Evolutionary conservation across 805 yeast species (phyloP).

Genomic region (Wickerhamomyces mucosus): DNA sequence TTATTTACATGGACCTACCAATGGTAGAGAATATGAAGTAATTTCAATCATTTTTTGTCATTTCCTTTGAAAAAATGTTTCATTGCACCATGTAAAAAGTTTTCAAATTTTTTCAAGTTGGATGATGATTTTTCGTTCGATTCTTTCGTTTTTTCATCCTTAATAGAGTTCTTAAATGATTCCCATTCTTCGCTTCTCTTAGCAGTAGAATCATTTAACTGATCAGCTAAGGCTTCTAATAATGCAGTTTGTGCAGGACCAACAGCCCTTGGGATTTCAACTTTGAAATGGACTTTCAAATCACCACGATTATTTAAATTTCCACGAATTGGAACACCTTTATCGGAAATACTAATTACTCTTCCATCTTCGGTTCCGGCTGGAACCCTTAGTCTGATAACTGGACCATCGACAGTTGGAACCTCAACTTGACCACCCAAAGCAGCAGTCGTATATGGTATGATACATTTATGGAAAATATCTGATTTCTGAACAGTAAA

Average conservation of each 20-base stretch:
- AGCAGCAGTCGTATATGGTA: conserved; percentile 94
- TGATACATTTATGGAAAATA: conserved; percentile 52
- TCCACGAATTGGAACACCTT: conserved; percentile 70
- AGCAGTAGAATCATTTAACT: conserved; percentile 73
- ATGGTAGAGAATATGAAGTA: too few relatives aligned
- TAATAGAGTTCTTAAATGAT: not conserved
- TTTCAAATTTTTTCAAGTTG: conserved; percentile 41
- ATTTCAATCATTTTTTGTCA: not conserved
- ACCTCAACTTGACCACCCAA: conserved; percentile 84
- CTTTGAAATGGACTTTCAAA: conserved; percentile 63
- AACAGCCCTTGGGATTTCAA: conserved; percentile 63
- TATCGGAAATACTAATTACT: conserved; percentile 65
- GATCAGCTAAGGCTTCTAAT: conserved; percentile 91
- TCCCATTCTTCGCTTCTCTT: conserved; percentile 36
- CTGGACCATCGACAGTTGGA: conserved; percentile 83
- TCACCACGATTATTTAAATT: conserved; percentile 62
- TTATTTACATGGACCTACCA: too few relatives aligned
- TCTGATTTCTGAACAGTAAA: conserved; percentile 63
- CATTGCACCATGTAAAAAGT: conserved; percentile 30
- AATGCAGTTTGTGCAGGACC: conserved; percentile 82
- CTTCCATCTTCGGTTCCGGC: conserved; percentile 78
- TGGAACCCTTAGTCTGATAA: conserved; percentile 69
- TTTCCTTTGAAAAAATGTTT: not conserved
- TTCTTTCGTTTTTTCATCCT: not conserved
- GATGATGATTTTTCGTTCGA: conserved; percentile 30